phyloP scores from a whole-genome alignment of 371 early-diverging fungal species.

The Lichtheimia hyalospora region DNA sequence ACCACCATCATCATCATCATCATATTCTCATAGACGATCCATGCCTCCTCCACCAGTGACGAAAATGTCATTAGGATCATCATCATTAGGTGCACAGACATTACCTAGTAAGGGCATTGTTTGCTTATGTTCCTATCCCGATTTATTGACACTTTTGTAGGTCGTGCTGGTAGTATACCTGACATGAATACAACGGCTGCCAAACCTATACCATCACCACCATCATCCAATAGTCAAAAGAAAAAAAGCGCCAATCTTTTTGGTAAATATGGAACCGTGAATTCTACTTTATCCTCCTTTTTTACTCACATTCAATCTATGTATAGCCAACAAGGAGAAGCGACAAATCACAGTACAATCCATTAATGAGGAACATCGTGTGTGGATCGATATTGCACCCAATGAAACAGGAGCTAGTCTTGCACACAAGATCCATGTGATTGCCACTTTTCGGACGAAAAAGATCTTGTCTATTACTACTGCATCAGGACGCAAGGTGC shows the following conservation, averaged over 20 bases:
- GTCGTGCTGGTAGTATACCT: not conserved
- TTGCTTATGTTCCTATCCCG: too few relatives aligned
- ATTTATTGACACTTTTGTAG: too few relatives aligned
- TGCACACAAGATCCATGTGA: slow-evolving; percentile 47
- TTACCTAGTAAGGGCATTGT: too few relatives aligned
- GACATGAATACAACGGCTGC: not conserved
- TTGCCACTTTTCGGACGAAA: slow-evolving; percentile 46
- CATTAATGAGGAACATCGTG: slow-evolving; percentile 41
- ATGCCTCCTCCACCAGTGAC: not conserved
- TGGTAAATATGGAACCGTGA: not conserved
- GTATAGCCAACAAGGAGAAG: slow-evolving; percentile 11
- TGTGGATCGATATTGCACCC: slow-evolving; percentile 48
- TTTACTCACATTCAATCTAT: not conserved
- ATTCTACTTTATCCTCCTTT: not conserved
- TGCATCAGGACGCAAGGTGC: slow-evolving; percentile 37
- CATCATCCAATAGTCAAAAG: not conserved
- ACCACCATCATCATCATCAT: not conserved
- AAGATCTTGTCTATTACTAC: slow-evolving; percentile 43
- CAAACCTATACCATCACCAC: not conserved
- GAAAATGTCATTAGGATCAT: not conserved
- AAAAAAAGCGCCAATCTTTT: not conserved
- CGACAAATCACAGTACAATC: slow-evolving; percentile 51
- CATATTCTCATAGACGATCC: not conserved
- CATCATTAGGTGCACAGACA: too few relatives aligned
- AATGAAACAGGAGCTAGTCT: slow-evolving; percentile 44